Evolutionary conservation across 805 yeast species (phyloP), one percentile per base, ranked within the genome.

Genomic region (Saturnispora serradocipensis): DNA sequence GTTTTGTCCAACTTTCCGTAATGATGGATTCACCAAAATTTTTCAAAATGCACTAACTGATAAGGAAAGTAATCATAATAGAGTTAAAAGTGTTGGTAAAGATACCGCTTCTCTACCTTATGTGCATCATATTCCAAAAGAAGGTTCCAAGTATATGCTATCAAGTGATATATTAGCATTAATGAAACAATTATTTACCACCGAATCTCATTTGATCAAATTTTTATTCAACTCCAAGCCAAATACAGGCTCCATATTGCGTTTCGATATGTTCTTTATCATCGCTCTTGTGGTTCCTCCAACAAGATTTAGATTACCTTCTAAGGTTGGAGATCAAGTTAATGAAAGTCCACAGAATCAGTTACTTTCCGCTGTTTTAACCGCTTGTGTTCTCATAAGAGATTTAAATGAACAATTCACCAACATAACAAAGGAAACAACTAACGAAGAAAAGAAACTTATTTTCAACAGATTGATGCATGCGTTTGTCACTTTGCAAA

Each of bases 281-380:
- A 90, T 88, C 59, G 82, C 88, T 4, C 72, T 93, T 53, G 84
- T 89, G 40, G 98, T 95, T 39, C 99, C 99, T 36, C 90, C 99
- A 48, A 95, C 98, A 2, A 78, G 98, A 67, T 93, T 93, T 75
- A 80, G 99, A 67, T 76, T 90, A 59, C 99, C 99, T n/a, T 84
- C 96, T 15, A 90, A 90, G 68, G 74, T 93, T 53, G 99, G 99
- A 52, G 99, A 93, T 52, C 97, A 88, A 67, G 79, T 91, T 54
- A 98, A 93, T 67, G 97, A 93, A 70, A 90, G 88, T 67, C 72
- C 93, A 46, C 96, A 89, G 71, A 95, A 93, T 68, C 96, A 90
- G 70, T 74, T 90, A 52, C 73, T 93, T 46, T 77, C 93, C 24
- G 85, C 82, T 61, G 77, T 95, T 49, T 73, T 93, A 61, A 85